Base-by-base conservation (phyloP, 768 basidiomycete species). In the Mycena albidolilacea region DNA sequence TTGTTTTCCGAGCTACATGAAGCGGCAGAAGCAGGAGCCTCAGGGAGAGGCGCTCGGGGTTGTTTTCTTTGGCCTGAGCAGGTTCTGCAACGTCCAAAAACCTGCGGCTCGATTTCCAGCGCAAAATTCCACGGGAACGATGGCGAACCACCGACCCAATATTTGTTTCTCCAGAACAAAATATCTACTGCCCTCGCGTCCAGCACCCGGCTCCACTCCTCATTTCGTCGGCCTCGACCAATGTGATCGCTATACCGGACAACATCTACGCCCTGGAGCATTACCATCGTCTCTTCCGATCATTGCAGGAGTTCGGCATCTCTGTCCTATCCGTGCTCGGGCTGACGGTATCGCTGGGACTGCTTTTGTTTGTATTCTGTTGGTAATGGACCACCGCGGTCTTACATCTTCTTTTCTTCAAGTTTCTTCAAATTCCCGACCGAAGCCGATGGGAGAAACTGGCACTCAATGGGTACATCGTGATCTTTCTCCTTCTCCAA, bases 141-240 rank as follows among this genome's bases (percentile, higher is more conserved):
- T 5, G 12, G 1, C 37, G 14, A 15, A 4, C 12, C 23, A 7
- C 23, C 30, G 30, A 30, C 30, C 30, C 30, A 30, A 30, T 30
- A 58, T 58, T 67, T 44, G 19, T 17, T 38, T 46, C 67, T 68
- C 12, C 67, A 68, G 59, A n/a, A 8, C 19, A 46, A 10, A 10
- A 30, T 68, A 15, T 54, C 61, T 30, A 46, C 19, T 0, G 46
- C 59, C 3, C 46, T 68, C 12, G 67, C 67, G 4, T 9, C 44
- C 9, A 43, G 3, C 30, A 46, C 43, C 41, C 65, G n/a, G 55
- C 41, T 2, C 67, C 46, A 38, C 35, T 46, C 10, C 35, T 68
- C 44, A 17, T 48, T 7, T 68, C 67, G 1, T 35, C 61, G 48
- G 30, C 38, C 10, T 11, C 62, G 39, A 30, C 23, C 44, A 50